Base-by-base conservation (phyloP, 352 stramenopile species). In the Phytophthora melonis region DNA sequence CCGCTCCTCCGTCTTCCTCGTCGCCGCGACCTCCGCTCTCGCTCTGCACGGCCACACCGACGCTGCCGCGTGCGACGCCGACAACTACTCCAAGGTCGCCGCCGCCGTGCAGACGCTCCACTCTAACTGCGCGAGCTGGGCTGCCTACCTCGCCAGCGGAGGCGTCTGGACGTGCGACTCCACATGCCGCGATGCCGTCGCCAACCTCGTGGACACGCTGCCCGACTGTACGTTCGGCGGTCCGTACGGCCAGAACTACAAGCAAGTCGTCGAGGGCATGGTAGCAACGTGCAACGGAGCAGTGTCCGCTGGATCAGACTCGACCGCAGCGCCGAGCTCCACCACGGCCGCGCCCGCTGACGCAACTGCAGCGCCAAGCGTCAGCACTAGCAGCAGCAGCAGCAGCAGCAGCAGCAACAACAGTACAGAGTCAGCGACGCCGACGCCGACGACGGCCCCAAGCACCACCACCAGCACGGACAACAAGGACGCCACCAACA, bases 221-320 rank as follows among this genome's bases (percentile, higher is more conserved):
- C 65, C 57, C 34, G 49, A 62, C 49, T 66, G 57, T 8, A 39
- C 59, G n/a, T 72, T 54, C 45, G 65, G 65, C 7, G 56, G 65
- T 21, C 65, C 56, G 23, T 66, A 66, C 23, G 64, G 64, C 3
- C 65, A 71, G 45, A 70, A 70, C 63, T 70, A 70, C 63, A 70
- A 70, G 30, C 25, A 64, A 21, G 30, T 64, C 3, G 63, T 70
- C 14, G 54, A 64, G 32, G 45, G 18, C 34, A 41, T 41, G 34
- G 34, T 41, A 5, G 34, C 34, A 41, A 41, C 34, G 1, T 41
- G 34, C 34, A 41, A 14, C 34, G 34, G 34, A 41, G 34, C 10
- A 13, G 11, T 41, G 3, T 16, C 34, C 9, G 9, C 34, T 41
- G 34, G 34, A 9, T 41, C 34, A 9, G 34, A 41, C 11, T 41